Base-by-base conservation (phyloP, 768 basidiomycete genomes). In the Calocera viscosa region DNA sequence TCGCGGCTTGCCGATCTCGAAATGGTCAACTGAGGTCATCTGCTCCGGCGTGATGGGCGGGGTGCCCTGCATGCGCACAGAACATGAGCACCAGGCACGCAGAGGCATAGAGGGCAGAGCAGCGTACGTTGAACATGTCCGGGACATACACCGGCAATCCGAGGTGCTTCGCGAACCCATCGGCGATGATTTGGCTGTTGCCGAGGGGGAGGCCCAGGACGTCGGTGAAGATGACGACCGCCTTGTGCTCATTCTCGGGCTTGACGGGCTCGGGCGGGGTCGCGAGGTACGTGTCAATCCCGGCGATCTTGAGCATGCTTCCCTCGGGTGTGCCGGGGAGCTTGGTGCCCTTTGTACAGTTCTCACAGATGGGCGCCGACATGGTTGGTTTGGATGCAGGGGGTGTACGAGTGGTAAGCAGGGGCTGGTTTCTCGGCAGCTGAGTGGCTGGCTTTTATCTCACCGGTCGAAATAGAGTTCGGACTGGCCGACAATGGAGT, bases 61-160 rank as follows among this genome's bases (percentile, higher is more conserved):
- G 30, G 24, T 7, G 30, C 53, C 53, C 53, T 60, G 30, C 16
- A 38, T 5, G 35, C 7, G 35, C 7, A n/a, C n/a, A 38, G 35
- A 5, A 14, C 35, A 14, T 38, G 7, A 38, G 35, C 35, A 14
- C 14, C 7, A 5, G 35, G 5, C 35, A 14, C 7, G 14, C 35
- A 38, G 14, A 38, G 14, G 35, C 35, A 38, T 5, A 14, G 35
- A 38, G 35, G 35, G 35, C 5, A 19, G 43, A 19, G 43, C 43
- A 3, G 43, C 76, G 63, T 65, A 83, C 85, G 85, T 68, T 77
- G 70, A 86, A 87, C 63, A 84, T 73, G 74, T 87, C 84, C 8
- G 85, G 86, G n/a, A 84, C 78, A 81, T 83, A 87, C 17, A 86
- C 84, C 70, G 86, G 85, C 68, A 84, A 83, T n/a, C 76, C 74